These are phyloP conservation scores for Phytophthora parvispora DNA, from an alignment of 352 stramenopile genomes.

Conservation along the genomic window DNA sequence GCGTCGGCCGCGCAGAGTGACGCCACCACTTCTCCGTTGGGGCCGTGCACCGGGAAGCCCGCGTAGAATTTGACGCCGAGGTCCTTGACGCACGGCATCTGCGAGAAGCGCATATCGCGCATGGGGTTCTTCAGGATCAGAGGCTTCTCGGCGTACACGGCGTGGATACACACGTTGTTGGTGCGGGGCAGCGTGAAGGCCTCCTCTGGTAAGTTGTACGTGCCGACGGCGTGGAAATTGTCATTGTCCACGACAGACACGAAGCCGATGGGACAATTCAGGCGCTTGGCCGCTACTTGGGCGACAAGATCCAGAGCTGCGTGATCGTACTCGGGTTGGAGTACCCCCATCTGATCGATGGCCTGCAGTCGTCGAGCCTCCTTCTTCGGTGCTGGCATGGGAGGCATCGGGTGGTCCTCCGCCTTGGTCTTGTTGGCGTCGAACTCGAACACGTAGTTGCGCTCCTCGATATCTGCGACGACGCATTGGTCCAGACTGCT, in stretches of 20 bases:
- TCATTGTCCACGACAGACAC: constrained; percentile 67
- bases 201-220: constrained; percentile 48
- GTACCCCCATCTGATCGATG: constrained; percentile 55
- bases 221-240: constrained; percentile 62
- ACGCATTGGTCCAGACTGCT: constrained; percentile 23
- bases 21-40: constrained; percentile 61
- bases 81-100: constrained; percentile 60
- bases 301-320: constrained; percentile 66
- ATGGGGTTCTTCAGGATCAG: constrained; percentile 74
- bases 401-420: constrained; percentile 57
- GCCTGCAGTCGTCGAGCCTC: constrained; percentile 50
- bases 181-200: constrained; percentile 41
- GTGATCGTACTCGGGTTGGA: constrained; percentile 55
- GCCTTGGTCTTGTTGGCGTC: constrained; percentile 30
- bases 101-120: constrained; percentile 76
- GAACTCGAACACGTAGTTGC: constrained; percentile 66
- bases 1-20: constrained; percentile 61
- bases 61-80: constrained; percentile 80
- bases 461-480: constrained; percentile 36
- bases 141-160: constrained; percentile 69
- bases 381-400: constrained; percentile 47
- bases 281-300: constrained; percentile 64
- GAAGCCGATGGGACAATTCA: constrained; percentile 72
- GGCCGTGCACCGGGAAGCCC: constrained; percentile 61
- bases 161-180: constrained; percentile 68